A percentile compares a stretch with the other conserved stretches of the same genome.
Conservation (phyloP, 192 early-diverging fungal species). For the Coemansia furcata region DNA sequence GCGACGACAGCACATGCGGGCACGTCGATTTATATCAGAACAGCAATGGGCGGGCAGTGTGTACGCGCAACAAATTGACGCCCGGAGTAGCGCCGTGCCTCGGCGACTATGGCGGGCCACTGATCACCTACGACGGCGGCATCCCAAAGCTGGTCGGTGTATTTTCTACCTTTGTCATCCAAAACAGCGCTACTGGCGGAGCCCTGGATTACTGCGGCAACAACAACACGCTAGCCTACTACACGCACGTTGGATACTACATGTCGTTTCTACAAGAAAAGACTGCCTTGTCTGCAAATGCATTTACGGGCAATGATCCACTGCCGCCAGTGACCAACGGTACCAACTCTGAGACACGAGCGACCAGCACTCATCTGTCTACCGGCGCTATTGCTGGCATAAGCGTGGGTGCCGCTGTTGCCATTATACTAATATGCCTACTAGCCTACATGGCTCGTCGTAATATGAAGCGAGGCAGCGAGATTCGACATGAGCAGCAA, state of each 20-base stretch:
- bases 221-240: constrained; percentile 36
- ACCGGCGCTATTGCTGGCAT: constrained; percentile 43
- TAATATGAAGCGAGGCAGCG: constrained; percentile 19
- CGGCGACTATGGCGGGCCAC: constrained; percentile 42
- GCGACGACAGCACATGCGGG: constrained; percentile 32
- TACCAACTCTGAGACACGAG: background rate
- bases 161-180: constrained; percentile 28
- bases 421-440: constrained; percentile 23
- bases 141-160: constrained; percentile 38
- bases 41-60: constrained; percentile 38
- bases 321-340: constrained; percentile 10
- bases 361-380: constrained; percentile 8
- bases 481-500: constrained; percentile 30
- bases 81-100: constrained; percentile 28
- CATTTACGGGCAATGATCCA: constrained; percentile 39
- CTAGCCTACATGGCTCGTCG: constrained; percentile 18
- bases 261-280: constrained; percentile 33
- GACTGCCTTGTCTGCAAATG: constrained; percentile 24
- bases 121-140: constrained; percentile 28
- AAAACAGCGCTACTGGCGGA: constrained; percentile 4
- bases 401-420: constrained; percentile 19
- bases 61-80: constrained; percentile 40
- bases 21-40: constrained; percentile 24
- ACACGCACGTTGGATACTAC: constrained; percentile 38
- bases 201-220: constrained; percentile 30